phyloP scores from a whole-genome alignment of 495 filamentous ascomycete species.

The Podospora didyma region DNA sequence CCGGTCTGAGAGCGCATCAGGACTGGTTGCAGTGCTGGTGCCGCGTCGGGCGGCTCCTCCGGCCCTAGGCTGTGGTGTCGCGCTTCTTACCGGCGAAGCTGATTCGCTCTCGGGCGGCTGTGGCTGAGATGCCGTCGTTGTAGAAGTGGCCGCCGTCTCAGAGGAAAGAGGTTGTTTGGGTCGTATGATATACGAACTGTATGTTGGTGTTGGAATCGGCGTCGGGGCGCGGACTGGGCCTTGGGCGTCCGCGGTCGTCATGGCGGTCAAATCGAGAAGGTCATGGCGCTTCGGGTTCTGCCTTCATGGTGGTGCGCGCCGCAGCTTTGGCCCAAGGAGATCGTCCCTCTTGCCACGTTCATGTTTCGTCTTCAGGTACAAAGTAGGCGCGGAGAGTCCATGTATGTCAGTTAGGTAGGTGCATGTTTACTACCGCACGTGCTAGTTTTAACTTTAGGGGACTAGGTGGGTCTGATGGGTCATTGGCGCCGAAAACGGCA shows the following conservation, averaged over 20 bases:
- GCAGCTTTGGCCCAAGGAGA: not conserved
- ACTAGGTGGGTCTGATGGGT: not conserved
- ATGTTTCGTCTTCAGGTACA: no score
- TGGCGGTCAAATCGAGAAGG: conserved; percentile 1
- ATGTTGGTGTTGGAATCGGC: conserved; percentile 22
- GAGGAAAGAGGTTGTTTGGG: conserved; percentile 20
- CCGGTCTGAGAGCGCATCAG: conserved; percentile 47
- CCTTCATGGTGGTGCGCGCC: not conserved
- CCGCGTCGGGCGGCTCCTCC: no score
- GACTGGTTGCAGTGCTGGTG: no score
- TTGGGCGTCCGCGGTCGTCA: conserved; percentile 24
- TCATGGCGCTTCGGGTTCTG: not conserved
- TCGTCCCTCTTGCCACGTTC: not conserved
- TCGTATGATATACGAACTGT: not conserved
- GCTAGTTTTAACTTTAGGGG: no score
- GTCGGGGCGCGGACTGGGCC: conserved; percentile 22
- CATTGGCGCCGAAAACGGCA: conserved; percentile 14
- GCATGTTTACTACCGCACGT: no score
- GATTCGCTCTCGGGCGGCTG: not conserved
- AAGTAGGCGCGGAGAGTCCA: no score
- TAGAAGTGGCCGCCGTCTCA: conserved; percentile 5
- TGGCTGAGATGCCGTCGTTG: conserved; percentile 7
- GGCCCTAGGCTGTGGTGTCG: not conserved
- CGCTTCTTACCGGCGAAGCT: not conserved
- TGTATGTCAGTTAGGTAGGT: no score